Evolutionary conservation across 768 basidiomycete species (phyloP), one percentile per base, ranked within the genome.

Genomic region (Phylloporus arenicola): DNA sequence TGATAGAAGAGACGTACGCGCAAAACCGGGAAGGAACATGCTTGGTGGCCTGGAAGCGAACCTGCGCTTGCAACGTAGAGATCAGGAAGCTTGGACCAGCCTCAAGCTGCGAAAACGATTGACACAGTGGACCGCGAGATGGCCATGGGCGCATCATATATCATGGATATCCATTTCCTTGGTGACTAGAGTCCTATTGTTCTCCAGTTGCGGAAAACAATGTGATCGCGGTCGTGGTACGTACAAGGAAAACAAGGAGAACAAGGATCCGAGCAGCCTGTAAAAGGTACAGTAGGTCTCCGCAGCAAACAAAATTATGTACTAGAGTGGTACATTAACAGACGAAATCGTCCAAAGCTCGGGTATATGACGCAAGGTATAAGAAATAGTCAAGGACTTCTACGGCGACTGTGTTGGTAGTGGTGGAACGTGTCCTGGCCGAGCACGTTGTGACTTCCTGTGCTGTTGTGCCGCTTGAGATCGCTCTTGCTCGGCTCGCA

Each of bases 401-500:
- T 51, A 65, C 24, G 57, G 42, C 24, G 52, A 52, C 17, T 51
- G 52, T 5, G 65, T 48, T 8, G 72, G 68, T 20, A 72, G 53
- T 3, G 63, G 51, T 6, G 66, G 69, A 17, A 43, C 48, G 9
- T 61, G 56, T 31, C 44, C 63, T n/a, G 69, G 67, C 4, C 71
- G 68, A 9, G 77, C 75, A 47, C 86, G 76, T 60, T 80, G 81
- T 33, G 77, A 65, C 64, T 78, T 84, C 56, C 81, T 79, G 55
- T 76, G 72, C 59, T 80, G 77, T 12, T 73, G 70, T 53, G 82
- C 82, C 52, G 77, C 78, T 44, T 81, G 79, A n/a, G 83, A 78
- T 48, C 79, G 76, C 63, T 91, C 86, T 57, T 87, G 86, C 63
- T 93, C 89, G 5, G 81, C 82, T 60, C 88, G 87, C 75, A 92